A percentile compares a stretch with the other conserved stretches of the same genome.
Conservation (phyloP, 371 early-diverging fungal genomes). For the Massospora cicadina region DNA sequence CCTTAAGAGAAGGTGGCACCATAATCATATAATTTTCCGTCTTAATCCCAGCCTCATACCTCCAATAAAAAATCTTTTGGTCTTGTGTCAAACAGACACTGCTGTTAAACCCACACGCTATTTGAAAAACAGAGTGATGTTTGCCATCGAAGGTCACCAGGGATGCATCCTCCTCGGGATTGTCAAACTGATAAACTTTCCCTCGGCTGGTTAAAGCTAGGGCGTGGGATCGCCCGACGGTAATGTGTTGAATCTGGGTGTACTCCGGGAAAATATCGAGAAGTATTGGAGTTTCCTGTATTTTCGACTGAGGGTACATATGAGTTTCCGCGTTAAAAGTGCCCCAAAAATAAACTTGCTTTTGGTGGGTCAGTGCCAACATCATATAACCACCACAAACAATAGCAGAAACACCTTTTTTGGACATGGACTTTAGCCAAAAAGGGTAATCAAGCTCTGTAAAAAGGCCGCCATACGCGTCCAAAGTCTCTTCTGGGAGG, state of each 20-base stretch:
- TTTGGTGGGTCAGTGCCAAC: slow-evolving; percentile 8
- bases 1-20: neutral
- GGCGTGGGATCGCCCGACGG: slow-evolving; percentile 5
- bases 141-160: neutral
- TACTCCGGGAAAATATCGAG: slow-evolving; percentile 6
- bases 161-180: neutral
- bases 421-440: neutral
- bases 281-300: neutral
- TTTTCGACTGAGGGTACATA: neutral
- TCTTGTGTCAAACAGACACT: neutral
- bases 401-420: slow-evolving; percentile 4
- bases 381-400: slow-evolving; percentile 12
- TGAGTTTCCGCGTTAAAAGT: neutral
- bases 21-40: neutral
- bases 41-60: neutral
- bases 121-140: neutral
- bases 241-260: slow-evolving; percentile 2
- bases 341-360: slow-evolving; percentile 9
- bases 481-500: neutral
- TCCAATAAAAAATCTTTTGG: neutral
- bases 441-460: neutral
- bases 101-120: neutral
- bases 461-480: neutral
- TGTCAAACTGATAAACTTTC: neutral
- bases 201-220: neutral